phyloP scores from a whole-genome alignment of 2,329 filamentous ascomycete species.

The Bipolaris sorokiniana region DNA sequence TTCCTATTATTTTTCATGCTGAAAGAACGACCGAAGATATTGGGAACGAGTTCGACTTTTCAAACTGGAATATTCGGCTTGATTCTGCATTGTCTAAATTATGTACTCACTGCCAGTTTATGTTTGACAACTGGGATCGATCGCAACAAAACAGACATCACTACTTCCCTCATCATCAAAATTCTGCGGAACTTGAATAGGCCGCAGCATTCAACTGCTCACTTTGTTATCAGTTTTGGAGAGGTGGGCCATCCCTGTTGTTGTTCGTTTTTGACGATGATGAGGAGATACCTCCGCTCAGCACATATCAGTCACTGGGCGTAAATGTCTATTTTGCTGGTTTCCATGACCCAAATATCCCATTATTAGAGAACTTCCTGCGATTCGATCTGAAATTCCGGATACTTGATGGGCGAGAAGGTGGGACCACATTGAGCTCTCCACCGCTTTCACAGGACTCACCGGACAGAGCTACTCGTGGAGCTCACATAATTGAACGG shows the following conservation, averaged over 20 bases:
- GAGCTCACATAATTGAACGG: neutral
- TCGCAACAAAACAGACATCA: neutral
- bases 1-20: neutral
- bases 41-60: neutral
- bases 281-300: no score
- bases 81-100: neutral
- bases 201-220: neutral
- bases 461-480: neutral
- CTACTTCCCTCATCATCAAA: neutral
- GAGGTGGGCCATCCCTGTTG: neutral
- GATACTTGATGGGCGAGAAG: neutral
- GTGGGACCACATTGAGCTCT: neutral
- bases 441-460: neutral
- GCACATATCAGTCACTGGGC: no score
- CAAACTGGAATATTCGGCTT: neutral
- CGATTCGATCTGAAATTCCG: neutral
- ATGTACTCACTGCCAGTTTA: neutral
- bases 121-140: neutral
- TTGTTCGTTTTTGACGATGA: no score
- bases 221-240: neutral
- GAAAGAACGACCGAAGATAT: neutral
- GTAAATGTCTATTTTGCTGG: no score
- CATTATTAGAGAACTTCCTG: neutral
- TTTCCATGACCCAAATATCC: no score
- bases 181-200: neutral